Evolutionary conservation across 768 basidiomycete genomes (phyloP), one percentile per base, ranked within the genome.

Genomic region (Russula ochroleuca): DNA sequence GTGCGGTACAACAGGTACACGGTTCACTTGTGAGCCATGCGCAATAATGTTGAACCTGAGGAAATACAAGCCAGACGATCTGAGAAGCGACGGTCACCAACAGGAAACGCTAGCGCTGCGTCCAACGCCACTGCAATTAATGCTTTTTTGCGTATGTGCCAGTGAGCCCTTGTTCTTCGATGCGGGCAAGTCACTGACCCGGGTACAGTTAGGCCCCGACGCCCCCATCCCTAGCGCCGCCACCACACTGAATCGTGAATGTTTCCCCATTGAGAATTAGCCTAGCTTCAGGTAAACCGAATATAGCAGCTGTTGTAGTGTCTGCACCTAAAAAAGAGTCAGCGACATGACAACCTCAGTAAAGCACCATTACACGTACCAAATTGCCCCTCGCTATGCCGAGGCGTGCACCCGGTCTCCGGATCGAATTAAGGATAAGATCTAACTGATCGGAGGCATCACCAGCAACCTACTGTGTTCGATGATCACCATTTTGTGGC

Each of bases 221-320:
- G 15, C 33, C 19, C 19, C 28, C 31, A 33, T 19, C 19, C 9
- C n/a, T 40, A 28, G 48, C 58, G 48, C 37, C 37, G 3, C 13
- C 35, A 21, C 35, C 21, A 2, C 7, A 33, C 25, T n/a, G 21
- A 43, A 21, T 21, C 45, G n/a, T 47, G 45, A 47, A 11, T n/a
- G 11, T n/a, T 37, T 25, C 43, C 43, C 52, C 0, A 13, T 61
- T 53, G 7, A 33, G 43, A 61, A 37, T 61, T 53, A 43, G 35
- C 33, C 31, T 54, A 43, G 13, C 14, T 25, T 8, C 15, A 13
- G 21, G 51, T 37, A n/a, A n/a, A 23, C 43, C 60, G 17, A 19
- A 61, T 53, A 53, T 37, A 37, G 60, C 19, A 61, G 52, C n/a
- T 33, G 23, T 61, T 61, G 60, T 61, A 53, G 41, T 52, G 28